phyloP scores from a whole-genome alignment of 208 protist genomes.

The Leishmania tropica region DNA sequence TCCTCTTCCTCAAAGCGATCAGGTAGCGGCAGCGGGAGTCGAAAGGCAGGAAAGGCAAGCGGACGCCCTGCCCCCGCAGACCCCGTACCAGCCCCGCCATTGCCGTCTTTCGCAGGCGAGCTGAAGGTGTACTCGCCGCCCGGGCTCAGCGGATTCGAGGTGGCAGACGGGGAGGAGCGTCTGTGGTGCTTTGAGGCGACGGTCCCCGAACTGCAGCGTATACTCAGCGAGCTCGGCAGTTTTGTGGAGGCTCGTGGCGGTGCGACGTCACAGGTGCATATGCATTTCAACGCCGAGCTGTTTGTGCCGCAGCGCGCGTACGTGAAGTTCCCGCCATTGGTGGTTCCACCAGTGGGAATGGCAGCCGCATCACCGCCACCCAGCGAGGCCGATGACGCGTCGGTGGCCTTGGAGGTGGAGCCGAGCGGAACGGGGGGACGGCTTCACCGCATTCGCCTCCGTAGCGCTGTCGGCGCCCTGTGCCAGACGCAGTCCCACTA shows the following conservation, averaged over 20 bases:
- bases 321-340: conserved; percentile 71
- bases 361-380: neutral
- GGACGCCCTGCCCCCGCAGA: conserved; percentile 16
- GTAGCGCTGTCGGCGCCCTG: conserved; percentile 50
- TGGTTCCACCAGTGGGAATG: conserved; percentile 52
- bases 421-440: conserved; percentile 82
- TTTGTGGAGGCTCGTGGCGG: conserved; percentile 18
- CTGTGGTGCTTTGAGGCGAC: conserved; percentile 83
- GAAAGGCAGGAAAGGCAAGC: conserved; percentile 26
- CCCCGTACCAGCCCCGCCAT: conserved; percentile 7
- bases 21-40: neutral
- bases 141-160: conserved; percentile 88
- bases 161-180: conserved; percentile 72
- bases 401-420: conserved; percentile 44
- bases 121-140: conserved; percentile 71
- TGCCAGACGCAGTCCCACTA: conserved; percentile 61
- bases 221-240: conserved; percentile 36
- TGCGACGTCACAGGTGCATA: conserved; percentile 20
- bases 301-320: conserved; percentile 75
- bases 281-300: conserved; percentile 84
- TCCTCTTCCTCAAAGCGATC: neutral
- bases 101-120: conserved; percentile 43
- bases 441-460: conserved; percentile 82
- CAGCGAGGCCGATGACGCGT: neutral
- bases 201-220: conserved; percentile 65